phyloP scores from a whole-genome alignment of 495 filamentous ascomycete genomes.

The Talaromyces proteolyticus region DNA sequence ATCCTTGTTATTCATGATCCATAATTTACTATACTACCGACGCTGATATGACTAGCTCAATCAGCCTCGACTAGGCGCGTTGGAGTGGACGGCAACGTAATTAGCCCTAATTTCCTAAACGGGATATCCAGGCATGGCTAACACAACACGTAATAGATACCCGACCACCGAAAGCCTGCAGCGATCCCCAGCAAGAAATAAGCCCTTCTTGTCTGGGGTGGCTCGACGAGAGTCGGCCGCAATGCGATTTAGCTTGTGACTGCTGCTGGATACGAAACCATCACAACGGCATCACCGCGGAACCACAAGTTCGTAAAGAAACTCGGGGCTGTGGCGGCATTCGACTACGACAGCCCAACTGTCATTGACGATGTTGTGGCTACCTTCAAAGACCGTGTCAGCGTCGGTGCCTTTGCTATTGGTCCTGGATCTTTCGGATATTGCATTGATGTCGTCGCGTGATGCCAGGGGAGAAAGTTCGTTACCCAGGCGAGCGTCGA shows the following conservation, averaged over 20 bases:
- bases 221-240: conserved; percentile 34
- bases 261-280: conserved; percentile 34
- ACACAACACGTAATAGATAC: no score
- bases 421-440: not conserved
- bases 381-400: not conserved
- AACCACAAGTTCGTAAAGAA: conserved; percentile 35
- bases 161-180: not conserved
- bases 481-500: not conserved
- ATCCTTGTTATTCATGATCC: no score
- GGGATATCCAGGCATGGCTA: no score
- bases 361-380: conserved; percentile 20
- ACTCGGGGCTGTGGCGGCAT: conserved; percentile 34
- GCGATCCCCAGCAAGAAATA: not conserved
- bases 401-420: not conserved
- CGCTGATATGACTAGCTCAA: no score
- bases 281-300: conserved; percentile 37
- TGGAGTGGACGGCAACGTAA: no score
- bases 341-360: conserved; percentile 33
- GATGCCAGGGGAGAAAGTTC: not conserved
- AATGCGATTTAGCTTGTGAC: conserved; percentile 34
- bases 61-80: no score
- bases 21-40: no score
- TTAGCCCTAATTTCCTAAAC: no score
- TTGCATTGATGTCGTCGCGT: not conserved
- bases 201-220: conserved; percentile 41